Percentiles rank a stretch among this genome's conserved stretches.
These are phyloP conservation scores for Oidiodendron maius DNA, from an alignment of 495 filamentous ascomycete species.

Conservation along the genomic window DNA sequence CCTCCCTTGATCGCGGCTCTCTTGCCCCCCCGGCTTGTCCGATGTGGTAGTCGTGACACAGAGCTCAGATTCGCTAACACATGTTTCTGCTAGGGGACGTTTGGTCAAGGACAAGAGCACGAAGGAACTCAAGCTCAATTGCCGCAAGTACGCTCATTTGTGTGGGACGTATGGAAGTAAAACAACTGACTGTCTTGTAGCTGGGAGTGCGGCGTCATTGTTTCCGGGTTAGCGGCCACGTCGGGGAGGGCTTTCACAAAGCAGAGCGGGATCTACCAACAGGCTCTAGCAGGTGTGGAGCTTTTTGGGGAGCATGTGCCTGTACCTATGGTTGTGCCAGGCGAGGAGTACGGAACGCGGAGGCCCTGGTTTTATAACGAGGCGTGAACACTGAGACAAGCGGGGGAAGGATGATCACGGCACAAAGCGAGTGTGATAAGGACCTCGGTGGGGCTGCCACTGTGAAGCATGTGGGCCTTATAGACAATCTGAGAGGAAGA, in stretches of 20 bases:
- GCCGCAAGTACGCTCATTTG: conserved; percentile 49
- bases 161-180: not conserved
- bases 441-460: no score
- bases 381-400: not conserved
- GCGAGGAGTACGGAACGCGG: conserved; percentile 34
- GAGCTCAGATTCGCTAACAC: not conserved
- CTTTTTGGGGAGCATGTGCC: conserved; percentile 57
- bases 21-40: no score
- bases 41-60: no score
- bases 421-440: not conserved
- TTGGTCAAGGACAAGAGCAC: conserved; percentile 59
- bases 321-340: conserved; percentile 67
- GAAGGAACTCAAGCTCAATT: conserved; percentile 66
- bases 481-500: no score
- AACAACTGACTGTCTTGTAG: not conserved
- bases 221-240: conserved; percentile 37
- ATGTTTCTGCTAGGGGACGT: conserved; percentile 58
- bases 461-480: no score
- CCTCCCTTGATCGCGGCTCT: no score
- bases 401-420: not conserved
- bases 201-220: conserved; percentile 91
- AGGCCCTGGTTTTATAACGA: conserved; percentile 52
- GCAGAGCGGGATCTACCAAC: conserved; percentile 8
- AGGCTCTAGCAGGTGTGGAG: conserved; percentile 26
- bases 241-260: not conserved